A percentile compares a stretch with the other conserved stretches of the same genome.
Conservation (phyloP, 768 basidiomycete species). For the Multifurca ochricompacta region DNA sequence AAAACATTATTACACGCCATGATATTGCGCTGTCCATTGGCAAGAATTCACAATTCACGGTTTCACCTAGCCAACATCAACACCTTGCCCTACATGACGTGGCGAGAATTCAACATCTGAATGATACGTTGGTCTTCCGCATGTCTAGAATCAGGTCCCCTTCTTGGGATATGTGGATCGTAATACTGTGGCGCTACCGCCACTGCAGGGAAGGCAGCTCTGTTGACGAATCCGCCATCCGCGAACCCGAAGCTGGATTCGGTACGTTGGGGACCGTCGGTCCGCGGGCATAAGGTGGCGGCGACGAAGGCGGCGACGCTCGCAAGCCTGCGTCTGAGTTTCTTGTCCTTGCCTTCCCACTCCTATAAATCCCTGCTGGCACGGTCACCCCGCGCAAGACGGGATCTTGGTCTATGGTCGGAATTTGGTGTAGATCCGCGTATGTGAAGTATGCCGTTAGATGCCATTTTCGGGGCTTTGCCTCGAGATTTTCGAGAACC, state of each 20-base stretch:
- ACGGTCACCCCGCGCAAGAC: slow-evolving; percentile 30
- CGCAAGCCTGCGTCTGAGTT: slow-evolving; percentile 28
- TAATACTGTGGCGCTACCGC: slow-evolving; percentile 29
- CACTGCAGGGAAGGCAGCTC: slow-evolving; percentile 37
- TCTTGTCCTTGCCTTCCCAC: slow-evolving; percentile 34
- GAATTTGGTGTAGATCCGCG: slow-evolving; percentile 32
- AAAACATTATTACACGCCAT: slow-evolving; percentile 12
- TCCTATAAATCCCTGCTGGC: slow-evolving; percentile 34
- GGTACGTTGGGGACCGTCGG: slow-evolving; percentile 19
- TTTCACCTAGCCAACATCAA: background rate
- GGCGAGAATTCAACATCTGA: slow-evolving; percentile 45
- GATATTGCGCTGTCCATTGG: slow-evolving; percentile 1
- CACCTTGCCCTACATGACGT: slow-evolving; percentile 24
- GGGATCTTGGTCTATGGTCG: slow-evolving; percentile 34
- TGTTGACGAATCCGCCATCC: slow-evolving; percentile 22
- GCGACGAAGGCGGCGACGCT: slow-evolving; percentile 23
- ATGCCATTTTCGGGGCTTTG: slow-evolving; percentile 56
- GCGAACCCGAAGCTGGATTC: slow-evolving; percentile 13
- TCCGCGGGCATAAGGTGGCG: slow-evolving; percentile 22
- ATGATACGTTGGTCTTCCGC: slow-evolving; percentile 57
- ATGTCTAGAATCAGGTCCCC: slow-evolving; percentile 31
- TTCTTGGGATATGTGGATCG: slow-evolving; percentile 26
- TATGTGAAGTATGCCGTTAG: slow-evolving; percentile 43
- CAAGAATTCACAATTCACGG: slow-evolving; percentile 2
- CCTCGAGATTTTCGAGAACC: slow-evolving; percentile 39